Evolutionary conservation across 371 early-diverging fungal genomes (phyloP).

Genomic region (Dichotomocladium elegans): DNA sequence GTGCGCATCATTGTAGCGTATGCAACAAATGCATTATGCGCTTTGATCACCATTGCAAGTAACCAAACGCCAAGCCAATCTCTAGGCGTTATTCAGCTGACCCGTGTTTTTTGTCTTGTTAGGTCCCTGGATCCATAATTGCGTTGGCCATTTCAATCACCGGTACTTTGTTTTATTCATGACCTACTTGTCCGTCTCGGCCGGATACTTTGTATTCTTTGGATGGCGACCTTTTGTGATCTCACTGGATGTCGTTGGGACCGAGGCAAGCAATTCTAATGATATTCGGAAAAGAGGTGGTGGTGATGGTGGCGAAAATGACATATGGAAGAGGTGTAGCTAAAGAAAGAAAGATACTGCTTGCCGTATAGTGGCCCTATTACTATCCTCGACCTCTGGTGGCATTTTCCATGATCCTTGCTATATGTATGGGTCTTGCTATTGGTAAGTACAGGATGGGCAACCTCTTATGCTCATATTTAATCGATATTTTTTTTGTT

Average conservation of each 20-base stretch:
- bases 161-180: slow-evolving; percentile 81
- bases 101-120: not conserved
- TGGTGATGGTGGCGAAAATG: not conserved
- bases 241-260: slow-evolving; percentile 41
- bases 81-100: too few relatives aligned
- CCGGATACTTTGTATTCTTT: slow-evolving; percentile 61
- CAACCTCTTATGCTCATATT: not conserved
- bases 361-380: slow-evolving; percentile 52
- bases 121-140: slow-evolving; percentile 76
- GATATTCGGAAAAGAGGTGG: too few relatives aligned
- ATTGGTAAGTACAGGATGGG: slow-evolving; percentile 23
- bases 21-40: slow-evolving; percentile 81
- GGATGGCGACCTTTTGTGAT: slow-evolving; percentile 55
- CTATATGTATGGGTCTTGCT: slow-evolving; percentile 59
- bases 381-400: slow-evolving; percentile 53
- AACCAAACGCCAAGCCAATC: not conserved
- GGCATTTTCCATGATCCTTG: slow-evolving; percentile 54
- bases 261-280: slow-evolving; percentile 48
- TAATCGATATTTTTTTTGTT: not conserved
- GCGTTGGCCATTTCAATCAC: slow-evolving; percentile 82
- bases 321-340: not conserved
- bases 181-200: slow-evolving; percentile 59
- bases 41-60: slow-evolving; percentile 67
- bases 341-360: not conserved
- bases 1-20: slow-evolving; percentile 90